phyloP scores from a whole-genome alignment of 371 early-diverging fungal species.

The Actinomortierella wolfii region DNA sequence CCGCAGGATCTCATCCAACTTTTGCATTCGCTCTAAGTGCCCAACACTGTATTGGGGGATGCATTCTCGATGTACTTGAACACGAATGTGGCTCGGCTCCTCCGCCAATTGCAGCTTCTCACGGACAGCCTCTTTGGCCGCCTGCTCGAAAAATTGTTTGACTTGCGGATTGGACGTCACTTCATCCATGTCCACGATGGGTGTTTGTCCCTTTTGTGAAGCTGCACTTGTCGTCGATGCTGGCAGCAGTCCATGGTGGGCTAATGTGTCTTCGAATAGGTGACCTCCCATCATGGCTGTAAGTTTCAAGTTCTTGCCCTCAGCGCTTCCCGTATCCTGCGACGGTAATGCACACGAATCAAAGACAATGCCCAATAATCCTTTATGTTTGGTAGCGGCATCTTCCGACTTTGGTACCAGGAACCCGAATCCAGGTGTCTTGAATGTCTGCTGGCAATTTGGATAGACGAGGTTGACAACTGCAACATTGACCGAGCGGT shows the following conservation, averaged over 20 bases:
- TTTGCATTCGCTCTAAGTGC: slow-evolving; percentile 67
- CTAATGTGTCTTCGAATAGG: slow-evolving; percentile 58
- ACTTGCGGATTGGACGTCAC: too few species aligned
- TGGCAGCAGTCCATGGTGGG: slow-evolving; percentile 1
- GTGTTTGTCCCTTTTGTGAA: too few species aligned
- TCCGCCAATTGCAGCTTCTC: slow-evolving; percentile 60
- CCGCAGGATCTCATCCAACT: slow-evolving; percentile 58
- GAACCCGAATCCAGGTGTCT: slow-evolving; percentile 84
- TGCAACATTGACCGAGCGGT: slow-evolving; percentile 79
- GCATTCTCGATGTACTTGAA: slow-evolving; percentile 73
- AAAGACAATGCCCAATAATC: slow-evolving; percentile 86
- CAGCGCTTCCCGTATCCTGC: slow-evolving; percentile 57
- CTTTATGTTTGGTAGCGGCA: slow-evolving; percentile 53
- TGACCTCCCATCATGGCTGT: slow-evolving; percentile 95
- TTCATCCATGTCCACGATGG: neutral
- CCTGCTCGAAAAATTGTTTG: slow-evolving; percentile 26
- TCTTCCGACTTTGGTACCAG: slow-evolving; percentile 70
- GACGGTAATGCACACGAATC: slow-evolving; percentile 82
- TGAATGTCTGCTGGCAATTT: slow-evolving; percentile 19
- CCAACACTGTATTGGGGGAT: slow-evolving; percentile 92
- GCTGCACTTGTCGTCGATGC: slow-evolving; percentile 1
- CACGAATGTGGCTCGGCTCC: slow-evolving; percentile 57
- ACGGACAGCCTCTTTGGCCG: slow-evolving; percentile 52
- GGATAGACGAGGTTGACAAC: slow-evolving; percentile 86
- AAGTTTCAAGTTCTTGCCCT: slow-evolving; percentile 55